These are phyloP conservation scores for Punctularia strigosozonata DNA, from an alignment of 768 basidiomycete genomes.

Conservation along the genomic window DNA sequence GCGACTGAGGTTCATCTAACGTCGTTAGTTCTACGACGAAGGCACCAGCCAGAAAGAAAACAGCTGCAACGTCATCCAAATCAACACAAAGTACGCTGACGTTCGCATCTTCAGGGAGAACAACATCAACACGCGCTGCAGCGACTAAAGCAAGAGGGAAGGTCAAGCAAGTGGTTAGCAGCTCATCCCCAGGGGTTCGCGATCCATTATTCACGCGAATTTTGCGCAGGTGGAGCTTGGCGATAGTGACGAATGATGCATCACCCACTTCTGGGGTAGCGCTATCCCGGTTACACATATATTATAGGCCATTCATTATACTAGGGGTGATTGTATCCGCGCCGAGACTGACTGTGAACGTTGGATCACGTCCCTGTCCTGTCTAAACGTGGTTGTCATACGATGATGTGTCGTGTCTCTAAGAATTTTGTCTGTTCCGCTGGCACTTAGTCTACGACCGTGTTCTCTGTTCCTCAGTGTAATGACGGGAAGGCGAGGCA, in stretches of 20 bases:
- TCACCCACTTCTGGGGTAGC: neutral
- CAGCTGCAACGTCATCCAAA: conserved; percentile 19
- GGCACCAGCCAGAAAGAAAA: conserved; percentile 43
- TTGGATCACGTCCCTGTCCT: no score
- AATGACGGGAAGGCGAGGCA: no score
- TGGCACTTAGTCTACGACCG: no score
- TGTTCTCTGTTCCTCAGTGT: no score
- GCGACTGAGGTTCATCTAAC: neutral
- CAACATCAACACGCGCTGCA: conserved; percentile 49
- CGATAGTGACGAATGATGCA: neutral
- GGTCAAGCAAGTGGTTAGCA: conserved; percentile 34
- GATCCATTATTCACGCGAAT: neutral
- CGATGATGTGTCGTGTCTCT: no score
- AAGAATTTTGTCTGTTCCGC: no score
- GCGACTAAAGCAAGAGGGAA: conserved; percentile 57
- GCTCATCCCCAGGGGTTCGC: neutral
- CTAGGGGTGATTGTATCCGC: no score
- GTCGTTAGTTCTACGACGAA: conserved; percentile 19
- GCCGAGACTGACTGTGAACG: no score
- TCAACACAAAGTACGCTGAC: conserved; percentile 45
- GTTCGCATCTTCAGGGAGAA: conserved; percentile 46
- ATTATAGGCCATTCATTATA: no score
- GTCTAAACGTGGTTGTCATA: no score
- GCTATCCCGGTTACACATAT: no score
- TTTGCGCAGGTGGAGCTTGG: neutral